phyloP scores from a whole-genome alignment of 2,329 filamentous ascomycete genomes.

The Huntiella abstrusa region DNA sequence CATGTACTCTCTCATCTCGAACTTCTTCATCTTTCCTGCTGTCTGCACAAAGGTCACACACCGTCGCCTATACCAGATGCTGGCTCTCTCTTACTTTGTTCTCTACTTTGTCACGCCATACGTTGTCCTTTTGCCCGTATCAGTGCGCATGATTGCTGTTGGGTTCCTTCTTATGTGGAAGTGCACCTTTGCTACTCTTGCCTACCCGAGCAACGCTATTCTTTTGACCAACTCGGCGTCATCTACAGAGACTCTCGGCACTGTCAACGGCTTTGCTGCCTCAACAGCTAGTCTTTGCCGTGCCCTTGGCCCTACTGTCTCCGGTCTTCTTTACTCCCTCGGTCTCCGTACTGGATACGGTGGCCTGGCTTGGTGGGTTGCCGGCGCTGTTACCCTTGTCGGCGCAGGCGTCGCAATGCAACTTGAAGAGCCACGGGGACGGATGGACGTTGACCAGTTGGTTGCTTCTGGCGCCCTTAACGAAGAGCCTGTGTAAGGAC shows the following conservation, averaged over 20 bases:
- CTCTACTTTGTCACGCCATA: conserved; percentile 83
- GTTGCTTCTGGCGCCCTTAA: conserved; percentile 16
- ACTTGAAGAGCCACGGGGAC: conserved; percentile 45
- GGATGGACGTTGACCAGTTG: conserved; percentile 5
- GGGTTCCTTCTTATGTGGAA: conserved; percentile 73
- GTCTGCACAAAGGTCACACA: conserved; percentile 59
- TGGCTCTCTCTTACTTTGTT: conserved; percentile 66
- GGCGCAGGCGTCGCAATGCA: conserved; percentile 59
- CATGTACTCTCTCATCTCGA: conserved; percentile 71
- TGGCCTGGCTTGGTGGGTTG: conserved; percentile 86
- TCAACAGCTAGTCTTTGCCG: conserved; percentile 79
- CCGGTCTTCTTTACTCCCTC: conserved; percentile 64
- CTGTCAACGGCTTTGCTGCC: conserved; percentile 80
- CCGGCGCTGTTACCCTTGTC: conserved; percentile 52
- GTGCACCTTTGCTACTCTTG: conserved; percentile 77
- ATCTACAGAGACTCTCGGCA: conserved; percentile 66
- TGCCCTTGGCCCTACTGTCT: conserved; percentile 74
- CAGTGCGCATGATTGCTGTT: conserved; percentile 52
- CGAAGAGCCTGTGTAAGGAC: conserved; percentile 13
- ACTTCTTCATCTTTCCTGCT: conserved; percentile 66
- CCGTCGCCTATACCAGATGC: conserved; percentile 62
- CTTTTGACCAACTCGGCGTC: conserved; percentile 78
- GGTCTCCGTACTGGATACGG: conserved; percentile 69
- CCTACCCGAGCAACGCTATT: conserved; percentile 79
- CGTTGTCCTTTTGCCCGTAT: conserved; percentile 60